Evolutionary conservation across 202 grass and related monocot genomes (phyloP), one percentile per base, ranked within the genome.

Genomic region (Hordeum pubiflorum): DNA sequence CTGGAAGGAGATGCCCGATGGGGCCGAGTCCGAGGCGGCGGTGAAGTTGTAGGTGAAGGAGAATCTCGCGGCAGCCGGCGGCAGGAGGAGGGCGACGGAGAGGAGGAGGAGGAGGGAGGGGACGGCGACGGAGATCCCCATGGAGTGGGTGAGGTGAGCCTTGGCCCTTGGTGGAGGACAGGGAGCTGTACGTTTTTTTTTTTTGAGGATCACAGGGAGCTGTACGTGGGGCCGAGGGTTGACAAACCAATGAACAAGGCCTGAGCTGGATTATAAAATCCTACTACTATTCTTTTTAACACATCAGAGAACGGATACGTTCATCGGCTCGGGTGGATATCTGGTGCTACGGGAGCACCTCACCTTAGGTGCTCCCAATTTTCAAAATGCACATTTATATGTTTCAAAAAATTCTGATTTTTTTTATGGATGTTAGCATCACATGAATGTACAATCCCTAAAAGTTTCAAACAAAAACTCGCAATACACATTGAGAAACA

Each of bases 11-110:
- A 94, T 91, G 67, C 84, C 83, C n/a, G 84, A 81, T 36, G 83
- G 77, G 54, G 86, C 77, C 56, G 84, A 58, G 59, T 87, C 79
- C 3, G 82, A 74, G 22, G 40, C 44, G 24, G 82, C 61, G 43
- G 59, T 83, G 89, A 94, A 94, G 64, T 91, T 94, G 72, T 91
- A 88, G 0, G 76, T 26, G 77, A 94, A 94, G 68, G 83, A 94
- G 80, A 94, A 91, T 33, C 52, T 24, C 29, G 82, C 80, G 9
- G 85, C 67, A 32, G 70, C 27, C 40, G 62, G 44, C 4, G 76
- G 36, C 3, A 67, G 27, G 26, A 93, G 69, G 39, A 24, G 7
- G 69, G 48, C 56, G 22, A 61, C 7, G 58, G 18, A 15, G 69
- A 62, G 63, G 56, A 68, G 24, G 29, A 72, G 52, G 21, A 32